Conservation (phyloP, 2,329 filamentous ascomycete species). For the Penicillium sp. region DNA sequence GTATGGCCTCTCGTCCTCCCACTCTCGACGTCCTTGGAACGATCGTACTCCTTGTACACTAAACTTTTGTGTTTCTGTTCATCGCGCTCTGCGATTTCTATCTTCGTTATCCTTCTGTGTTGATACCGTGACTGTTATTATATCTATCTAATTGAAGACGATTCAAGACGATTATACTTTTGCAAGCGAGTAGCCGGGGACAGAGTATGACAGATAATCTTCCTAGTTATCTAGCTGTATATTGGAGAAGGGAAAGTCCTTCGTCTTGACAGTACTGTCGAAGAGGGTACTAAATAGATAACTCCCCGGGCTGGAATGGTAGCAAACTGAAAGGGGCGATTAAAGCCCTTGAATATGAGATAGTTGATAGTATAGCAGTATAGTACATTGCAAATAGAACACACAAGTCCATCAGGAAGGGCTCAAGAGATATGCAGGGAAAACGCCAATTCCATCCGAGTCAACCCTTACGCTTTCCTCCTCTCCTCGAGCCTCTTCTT, state of each 20-base stretch:
- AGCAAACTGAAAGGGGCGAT: background rate
- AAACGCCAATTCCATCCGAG: constrained; percentile 18
- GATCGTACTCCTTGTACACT: constrained; percentile 31
- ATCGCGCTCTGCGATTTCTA: constrained; percentile 5
- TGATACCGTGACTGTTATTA: constrained; percentile 21
- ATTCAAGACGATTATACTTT: constrained; percentile 3
- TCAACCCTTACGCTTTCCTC: constrained; percentile 59
- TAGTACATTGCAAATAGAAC: constrained; percentile 30
- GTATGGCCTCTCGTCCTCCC: background rate
- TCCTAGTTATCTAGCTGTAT: background rate
- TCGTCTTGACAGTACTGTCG: background rate
- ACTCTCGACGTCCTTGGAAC: constrained; percentile 18
- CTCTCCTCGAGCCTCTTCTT: constrained; percentile 83
- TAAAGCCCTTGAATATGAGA: constrained; percentile 14
- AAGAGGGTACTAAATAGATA: background rate
- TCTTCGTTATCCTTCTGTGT: constrained; percentile 16
- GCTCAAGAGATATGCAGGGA: constrained; percentile 29
- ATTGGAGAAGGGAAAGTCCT: background rate
- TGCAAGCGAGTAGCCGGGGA: background rate
- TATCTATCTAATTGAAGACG: constrained; percentile 27
- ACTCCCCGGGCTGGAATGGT: background rate
- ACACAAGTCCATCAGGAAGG: constrained; percentile 21
- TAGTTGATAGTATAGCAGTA: constrained; percentile 24
- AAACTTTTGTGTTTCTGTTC: constrained; percentile 20
- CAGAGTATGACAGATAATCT: background rate